Base-by-base conservation (phyloP, 2,329 filamentous ascomycete genomes). In the Beauveria rudraprayagi region DNA sequence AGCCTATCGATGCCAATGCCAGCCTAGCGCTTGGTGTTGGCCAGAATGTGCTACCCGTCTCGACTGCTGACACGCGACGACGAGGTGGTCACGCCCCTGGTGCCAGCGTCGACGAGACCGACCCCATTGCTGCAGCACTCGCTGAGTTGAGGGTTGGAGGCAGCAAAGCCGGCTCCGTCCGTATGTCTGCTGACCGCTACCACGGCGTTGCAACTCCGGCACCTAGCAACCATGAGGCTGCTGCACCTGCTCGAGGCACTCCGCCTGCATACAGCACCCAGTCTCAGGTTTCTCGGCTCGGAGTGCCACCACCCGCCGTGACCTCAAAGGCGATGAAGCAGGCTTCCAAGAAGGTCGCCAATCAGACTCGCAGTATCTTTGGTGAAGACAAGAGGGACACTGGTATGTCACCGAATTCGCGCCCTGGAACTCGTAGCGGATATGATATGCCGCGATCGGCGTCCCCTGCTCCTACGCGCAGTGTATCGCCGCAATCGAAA, bases 251-350 rank as follows among this genome's bases (percentile, higher is more conserved):
- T 72, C 80, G 89, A 66, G 88, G 87, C 28, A 92, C 90, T 10
- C 91, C 92, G 6, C 93, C 93, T 2, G 93, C 93, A 4, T 97
- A 97, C 69, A 89, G 93, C 63, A 84, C 85, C 52, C 70, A 70
- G 52, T 68, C 65, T 1, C 84, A 87, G 55, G 82, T 91, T 51
- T 90, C 89, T 70, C 83, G 90, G 62, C 82, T 97, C 4, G 94
- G 92, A 59, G 90, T 93, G 14, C 95, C 94, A 2, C 88, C 93
- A 62, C 92, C 93, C 2, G 94, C 94, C 1, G 91, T 95, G 63
- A 99, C 95, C 0, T 90, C 91, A 4, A 90, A 89, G 65, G 91
- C 94, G 53, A 99, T 99, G 95, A 91, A 96, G 70, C 90, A 96
- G 73, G 91, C 92, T 4, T 94, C 92, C 0, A 89, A 95, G 68